A percentile compares a stretch with the other conserved stretches of the same genome.
Evolutionary conservation across 2,329 filamentous ascomycete species (phyloP).

Genomic region (Alternaria sp.): DNA sequence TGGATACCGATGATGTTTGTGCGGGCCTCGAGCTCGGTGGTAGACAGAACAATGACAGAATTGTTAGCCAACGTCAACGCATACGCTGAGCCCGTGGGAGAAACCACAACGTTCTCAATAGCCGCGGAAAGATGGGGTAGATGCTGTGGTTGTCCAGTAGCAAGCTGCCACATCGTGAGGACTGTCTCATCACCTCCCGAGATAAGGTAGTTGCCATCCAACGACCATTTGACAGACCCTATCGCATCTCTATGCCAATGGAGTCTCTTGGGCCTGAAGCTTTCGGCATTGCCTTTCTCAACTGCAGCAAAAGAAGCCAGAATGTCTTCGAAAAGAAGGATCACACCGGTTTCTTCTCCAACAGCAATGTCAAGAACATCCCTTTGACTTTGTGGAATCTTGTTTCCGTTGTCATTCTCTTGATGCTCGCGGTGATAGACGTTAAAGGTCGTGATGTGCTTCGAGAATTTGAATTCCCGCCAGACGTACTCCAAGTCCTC

Average conservation of each 20-base stretch:
- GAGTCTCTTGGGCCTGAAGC: conserved; percentile 68
- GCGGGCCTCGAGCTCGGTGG: conserved; percentile 84
- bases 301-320: conserved; percentile 63
- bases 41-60: conserved; percentile 88
- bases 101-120: conserved; percentile 86
- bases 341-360: conserved; percentile 78
- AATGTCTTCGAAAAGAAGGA: conserved; percentile 84
- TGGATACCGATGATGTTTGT: conserved; percentile 88
- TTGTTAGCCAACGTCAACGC: conserved; percentile 90
- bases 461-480: conserved; percentile 65
- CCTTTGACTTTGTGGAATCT: conserved; percentile 42
- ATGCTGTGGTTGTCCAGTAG: conserved; percentile 82
- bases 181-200: conserved; percentile 92
- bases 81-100: conserved; percentile 80
- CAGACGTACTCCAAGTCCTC: conserved; percentile 60
- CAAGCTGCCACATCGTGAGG: conserved; percentile 91
- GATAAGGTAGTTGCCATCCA: conserved; percentile 91
- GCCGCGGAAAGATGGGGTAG: conserved; percentile 89
- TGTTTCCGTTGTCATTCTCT: conserved; percentile 38
- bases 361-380: conserved; percentile 76
- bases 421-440: conserved; percentile 65
- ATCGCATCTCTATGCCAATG: conserved; percentile 94
- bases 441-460: conserved; percentile 62
- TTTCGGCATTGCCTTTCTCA: conserved; percentile 52
- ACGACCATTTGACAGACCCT: conserved; percentile 87